These are phyloP conservation scores for Prunus dulcis DNA, from an alignment of 306 rosid species.

Conservation along the genomic window DNA sequence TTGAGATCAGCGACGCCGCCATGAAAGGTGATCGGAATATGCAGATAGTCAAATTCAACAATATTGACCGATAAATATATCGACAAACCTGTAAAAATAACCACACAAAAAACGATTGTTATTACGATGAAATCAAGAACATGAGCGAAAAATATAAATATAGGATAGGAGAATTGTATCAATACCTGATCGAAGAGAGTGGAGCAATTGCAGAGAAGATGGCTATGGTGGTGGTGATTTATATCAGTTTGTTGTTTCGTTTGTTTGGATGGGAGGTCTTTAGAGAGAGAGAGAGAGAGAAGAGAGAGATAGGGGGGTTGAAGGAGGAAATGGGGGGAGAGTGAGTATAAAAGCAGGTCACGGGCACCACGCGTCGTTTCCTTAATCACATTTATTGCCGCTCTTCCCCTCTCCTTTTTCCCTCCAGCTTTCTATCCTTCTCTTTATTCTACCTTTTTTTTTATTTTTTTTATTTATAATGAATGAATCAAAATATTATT, in stretches of 20 bases:
- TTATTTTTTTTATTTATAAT: background rate
- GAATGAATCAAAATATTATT: background rate
- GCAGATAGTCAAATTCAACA: background rate
- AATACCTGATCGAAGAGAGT: conserved; percentile 1
- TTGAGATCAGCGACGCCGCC: conserved; percentile 38
- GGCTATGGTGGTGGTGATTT: background rate
- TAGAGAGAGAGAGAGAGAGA: background rate
- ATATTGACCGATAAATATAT: background rate
- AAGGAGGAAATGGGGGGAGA: background rate
- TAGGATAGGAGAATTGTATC: background rate
- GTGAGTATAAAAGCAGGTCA: conserved; percentile 43
- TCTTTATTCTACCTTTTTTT: background rate
- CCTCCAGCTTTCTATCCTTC: background rate
- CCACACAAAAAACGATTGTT: background rate
- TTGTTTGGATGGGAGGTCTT: background rate
- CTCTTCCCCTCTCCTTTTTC: background rate
- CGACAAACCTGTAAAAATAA: conserved; percentile 3
- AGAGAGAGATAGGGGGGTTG: background rate
- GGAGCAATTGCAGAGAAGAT: too few species aligned
- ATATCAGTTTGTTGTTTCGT: background rate
- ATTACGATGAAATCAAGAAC: background rate
- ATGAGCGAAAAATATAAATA: background rate
- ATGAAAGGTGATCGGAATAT: background rate
- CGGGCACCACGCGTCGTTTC: conserved; percentile 54
- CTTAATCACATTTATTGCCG: conserved; percentile 38